phyloP scores from a whole-genome alignment of 225 moss, liverwort and hornwort genomes.

The Physcomitrellopsis africana region DNA sequence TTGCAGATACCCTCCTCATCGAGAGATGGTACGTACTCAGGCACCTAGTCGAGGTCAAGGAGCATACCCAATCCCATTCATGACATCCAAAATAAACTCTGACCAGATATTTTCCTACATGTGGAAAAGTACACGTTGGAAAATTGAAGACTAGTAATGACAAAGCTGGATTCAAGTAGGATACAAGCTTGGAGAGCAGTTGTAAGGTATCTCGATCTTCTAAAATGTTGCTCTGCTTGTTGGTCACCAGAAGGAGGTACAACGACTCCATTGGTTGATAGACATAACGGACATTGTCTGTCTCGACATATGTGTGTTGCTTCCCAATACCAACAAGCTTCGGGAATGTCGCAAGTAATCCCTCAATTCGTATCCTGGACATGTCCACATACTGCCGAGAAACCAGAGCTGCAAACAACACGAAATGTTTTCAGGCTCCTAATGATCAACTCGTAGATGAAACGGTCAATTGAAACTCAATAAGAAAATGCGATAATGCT shows the following conservation, averaged over 20 bases:
- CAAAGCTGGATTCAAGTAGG: conserved; percentile 30
- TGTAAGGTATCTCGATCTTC: conserved; percentile 97
- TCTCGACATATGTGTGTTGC: conserved; percentile 96
- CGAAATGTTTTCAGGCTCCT: background rate
- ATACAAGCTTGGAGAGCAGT: conserved; percentile 95
- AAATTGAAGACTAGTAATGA: background rate
- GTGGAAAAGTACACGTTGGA: background rate
- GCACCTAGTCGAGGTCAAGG: conserved; percentile 70
- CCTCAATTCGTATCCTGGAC: conserved; percentile 97
- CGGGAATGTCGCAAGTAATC: conserved; percentile 93
- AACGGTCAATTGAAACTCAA: conserved; percentile 3
- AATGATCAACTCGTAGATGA: background rate
- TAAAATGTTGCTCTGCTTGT: conserved; percentile 97
- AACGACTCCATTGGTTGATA: conserved; percentile 98
- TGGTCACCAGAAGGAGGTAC: conserved; percentile 94
- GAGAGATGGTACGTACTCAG: conserved; percentile 86
- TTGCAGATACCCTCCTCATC: conserved; percentile 95
- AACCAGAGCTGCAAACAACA: conserved; percentile 82
- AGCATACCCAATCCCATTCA: conserved; percentile 4
- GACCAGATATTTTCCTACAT: background rate
- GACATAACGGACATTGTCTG: conserved; percentile 95
- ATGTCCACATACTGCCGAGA: conserved; percentile 98
- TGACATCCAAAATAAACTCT: background rate
- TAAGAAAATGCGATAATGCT: background rate
- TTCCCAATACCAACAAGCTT: conserved; percentile 97